Percentiles rank a stretch among this genome's conserved stretches.
These are phyloP conservation scores for Vaccinium corymbosum DNA, from an alignment of 148 eudicot genomes.

Conservation along the genomic window DNA sequence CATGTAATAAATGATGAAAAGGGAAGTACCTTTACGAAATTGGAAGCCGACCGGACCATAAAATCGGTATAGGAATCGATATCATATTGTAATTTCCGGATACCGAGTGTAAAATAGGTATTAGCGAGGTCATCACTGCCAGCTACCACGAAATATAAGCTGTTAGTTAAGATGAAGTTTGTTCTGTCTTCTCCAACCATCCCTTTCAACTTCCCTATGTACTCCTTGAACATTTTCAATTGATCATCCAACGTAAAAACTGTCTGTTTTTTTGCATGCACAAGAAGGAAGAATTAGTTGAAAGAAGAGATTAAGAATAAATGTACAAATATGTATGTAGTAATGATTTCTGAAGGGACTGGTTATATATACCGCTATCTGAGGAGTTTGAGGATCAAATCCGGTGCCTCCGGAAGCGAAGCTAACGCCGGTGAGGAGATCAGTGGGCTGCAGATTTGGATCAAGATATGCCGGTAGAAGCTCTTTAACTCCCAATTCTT, in stretches of 20 bases:
- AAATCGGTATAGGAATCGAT: neutral
- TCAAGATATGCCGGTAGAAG: slow-evolving; percentile 20
- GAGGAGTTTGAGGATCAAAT: slow-evolving; percentile 61
- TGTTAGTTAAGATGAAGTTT: slow-evolving; percentile 19
- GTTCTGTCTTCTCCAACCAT: slow-evolving; percentile 34
- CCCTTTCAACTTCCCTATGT: slow-evolving; percentile 17
- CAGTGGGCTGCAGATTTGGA: slow-evolving; percentile 20
- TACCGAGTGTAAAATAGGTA: slow-evolving; percentile 27
- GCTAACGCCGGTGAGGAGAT: slow-evolving; percentile 67
- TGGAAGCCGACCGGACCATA: neutral
- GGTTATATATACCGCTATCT: neutral
- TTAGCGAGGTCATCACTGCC: slow-evolving; percentile 38
- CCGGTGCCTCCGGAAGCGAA: slow-evolving; percentile 73
- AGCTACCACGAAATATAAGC: slow-evolving; percentile 16
- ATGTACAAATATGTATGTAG: neutral
- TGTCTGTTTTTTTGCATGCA: slow-evolving; percentile 4
- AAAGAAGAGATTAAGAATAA: neutral
- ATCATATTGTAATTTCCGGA: slow-evolving; percentile 19
- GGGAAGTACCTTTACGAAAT: neutral
- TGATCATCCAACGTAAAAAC: slow-evolving; percentile 27
- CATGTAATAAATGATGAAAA: neutral
- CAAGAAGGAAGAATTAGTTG: neutral
- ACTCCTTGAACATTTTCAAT: slow-evolving; percentile 29
- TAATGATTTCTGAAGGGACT: neutral
- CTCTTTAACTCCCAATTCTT: slow-evolving; percentile 26